A percentile compares a stretch with the other conserved stretches of the same genome.
Conservation (phyloP, 768 basidiomycete genomes). For the Floccularia luteovirens region DNA sequence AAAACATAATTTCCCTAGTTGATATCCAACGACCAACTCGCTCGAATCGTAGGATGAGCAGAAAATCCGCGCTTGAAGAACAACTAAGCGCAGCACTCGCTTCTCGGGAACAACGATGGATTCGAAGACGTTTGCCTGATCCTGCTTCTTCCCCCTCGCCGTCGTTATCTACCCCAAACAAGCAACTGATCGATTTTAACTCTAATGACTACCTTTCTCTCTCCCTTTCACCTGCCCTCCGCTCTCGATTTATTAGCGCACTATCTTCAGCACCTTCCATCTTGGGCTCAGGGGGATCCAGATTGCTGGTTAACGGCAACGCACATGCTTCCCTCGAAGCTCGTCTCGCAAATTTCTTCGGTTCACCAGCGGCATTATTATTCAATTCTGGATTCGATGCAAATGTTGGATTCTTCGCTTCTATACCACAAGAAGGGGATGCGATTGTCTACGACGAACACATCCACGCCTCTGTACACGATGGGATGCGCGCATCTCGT, state of each 20-base stretch:
- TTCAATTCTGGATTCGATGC: conserved; percentile 95
- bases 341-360: conserved; percentile 60
- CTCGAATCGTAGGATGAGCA: not conserved
- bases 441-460: conserved; percentile 77
- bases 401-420: conserved; percentile 81
- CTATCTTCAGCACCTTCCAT: conserved; percentile 45
- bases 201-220: conserved; percentile 93
- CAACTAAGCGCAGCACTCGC: conserved; percentile 44
- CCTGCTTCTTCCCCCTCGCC: conserved; percentile 31
- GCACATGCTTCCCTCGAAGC: conserved; percentile 67
- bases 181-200: conserved; percentile 56
- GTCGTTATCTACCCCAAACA: conserved; percentile 8
- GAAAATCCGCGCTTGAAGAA: conserved; percentile 16
- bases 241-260: conserved; percentile 47
- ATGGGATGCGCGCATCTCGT: conserved; percentile 74
- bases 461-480: conserved; percentile 88
- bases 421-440: conserved; percentile 73
- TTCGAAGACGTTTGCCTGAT: conserved; percentile 64
- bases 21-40: not conserved
- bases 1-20: too few species aligned
- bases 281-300: conserved; percentile 83
- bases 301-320: conserved; percentile 73
- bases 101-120: conserved; percentile 59
- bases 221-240: conserved; percentile 48
- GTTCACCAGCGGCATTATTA: conserved; percentile 55